Percentiles rank a stretch among this genome's conserved stretches.
These are phyloP conservation scores for Vitis cinerea DNA, from an alignment of 164 flowering plant species.

Conservation along the genomic window DNA sequence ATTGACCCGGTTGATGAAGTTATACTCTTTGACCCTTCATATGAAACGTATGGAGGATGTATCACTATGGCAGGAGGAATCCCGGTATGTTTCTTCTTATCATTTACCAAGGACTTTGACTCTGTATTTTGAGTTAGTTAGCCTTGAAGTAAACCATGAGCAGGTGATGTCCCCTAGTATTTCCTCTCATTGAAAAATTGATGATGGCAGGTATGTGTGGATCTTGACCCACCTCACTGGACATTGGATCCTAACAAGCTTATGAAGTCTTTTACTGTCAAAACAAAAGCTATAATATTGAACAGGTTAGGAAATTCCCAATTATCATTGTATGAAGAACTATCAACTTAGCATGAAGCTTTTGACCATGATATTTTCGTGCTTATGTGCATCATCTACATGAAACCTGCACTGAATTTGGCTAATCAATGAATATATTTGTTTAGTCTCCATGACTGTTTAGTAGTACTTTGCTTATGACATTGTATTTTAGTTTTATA, in stretches of 20 bases:
- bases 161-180: not conserved
- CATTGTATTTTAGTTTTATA: not conserved
- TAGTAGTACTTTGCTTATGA: not conserved
- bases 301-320: constrained; percentile 51
- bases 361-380: no score
- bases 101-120: not conserved
- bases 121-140: no score
- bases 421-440: no score
- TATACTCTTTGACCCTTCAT: constrained; percentile 72
- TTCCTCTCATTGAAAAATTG: not conserved
- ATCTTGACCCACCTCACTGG: constrained; percentile 80
- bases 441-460: no score
- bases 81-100: constrained; percentile 54
- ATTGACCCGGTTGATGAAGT: constrained; percentile 79
- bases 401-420: no score
- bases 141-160: not conserved
- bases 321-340: no score
- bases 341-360: not conserved
- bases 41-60: constrained; percentile 72
- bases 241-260: constrained; percentile 56
- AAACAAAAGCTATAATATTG: constrained; percentile 68
- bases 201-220: constrained; percentile 50
- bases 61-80: constrained; percentile 72
- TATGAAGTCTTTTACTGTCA: constrained; percentile 40
- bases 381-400: no score